Evolutionary conservation across 2,329 filamentous ascomycete genomes (phyloP).

Genomic region (Malbranchea zuffiana): DNA sequence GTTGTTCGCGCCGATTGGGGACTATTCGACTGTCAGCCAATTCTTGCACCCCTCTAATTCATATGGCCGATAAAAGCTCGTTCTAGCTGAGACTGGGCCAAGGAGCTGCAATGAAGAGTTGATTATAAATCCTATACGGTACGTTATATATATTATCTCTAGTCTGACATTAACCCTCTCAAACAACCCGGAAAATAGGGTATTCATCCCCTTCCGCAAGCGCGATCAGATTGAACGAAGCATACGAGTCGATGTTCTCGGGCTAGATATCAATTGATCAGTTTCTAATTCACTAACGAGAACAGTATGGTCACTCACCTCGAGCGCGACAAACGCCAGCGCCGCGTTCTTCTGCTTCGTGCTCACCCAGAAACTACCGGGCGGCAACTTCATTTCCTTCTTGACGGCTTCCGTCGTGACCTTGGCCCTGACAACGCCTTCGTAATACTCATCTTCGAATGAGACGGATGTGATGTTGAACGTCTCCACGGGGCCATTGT

Average conservation of each 20-base stretch:
- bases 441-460: constrained; percentile 3
- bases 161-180: no score
- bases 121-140: no score
- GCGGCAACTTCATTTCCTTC: constrained; percentile 1
- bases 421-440: constrained; percentile 1
- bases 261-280: constrained; percentile 2
- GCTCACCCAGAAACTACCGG: constrained; percentile 2
- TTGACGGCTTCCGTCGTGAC: constrained; percentile 1
- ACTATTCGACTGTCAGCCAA: no score
- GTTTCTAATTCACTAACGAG: no score
- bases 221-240: constrained; percentile 7
- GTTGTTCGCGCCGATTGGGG: no score
- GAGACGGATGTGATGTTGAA: constrained; percentile 5
- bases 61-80: no score
- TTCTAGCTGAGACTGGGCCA: no score
- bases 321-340: constrained; percentile 6
- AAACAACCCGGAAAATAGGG: constrained; percentile 7
- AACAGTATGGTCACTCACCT: background rate
- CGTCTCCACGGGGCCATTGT: constrained; percentile 5
- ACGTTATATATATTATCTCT: no score
- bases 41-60: no score
- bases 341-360: constrained; percentile 8
- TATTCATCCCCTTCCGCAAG: constrained; percentile 5
- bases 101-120: no score
- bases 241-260: constrained; percentile 8